Evolutionary conservation across 176 grass and related monocot species (phyloP).

Genomic region (Oryza glaberrima): DNA sequence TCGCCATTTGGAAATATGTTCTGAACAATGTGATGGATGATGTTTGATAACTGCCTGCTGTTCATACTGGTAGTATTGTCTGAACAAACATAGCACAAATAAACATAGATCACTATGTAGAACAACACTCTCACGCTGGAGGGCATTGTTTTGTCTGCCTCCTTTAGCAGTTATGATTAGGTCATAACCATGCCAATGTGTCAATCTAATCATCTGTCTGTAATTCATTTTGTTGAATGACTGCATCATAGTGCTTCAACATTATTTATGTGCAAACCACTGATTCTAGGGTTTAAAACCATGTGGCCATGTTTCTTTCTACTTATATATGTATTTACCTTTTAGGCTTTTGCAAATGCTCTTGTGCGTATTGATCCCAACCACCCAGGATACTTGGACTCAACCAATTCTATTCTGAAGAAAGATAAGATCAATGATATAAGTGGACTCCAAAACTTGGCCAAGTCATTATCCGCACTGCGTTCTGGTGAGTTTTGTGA

Average conservation of each 20-base stretch:
- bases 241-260: background rate
- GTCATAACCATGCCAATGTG: background rate
- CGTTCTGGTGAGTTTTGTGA: constrained; percentile 60
- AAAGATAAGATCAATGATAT: constrained; percentile 48
- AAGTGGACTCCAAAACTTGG: constrained; percentile 56
- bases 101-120: background rate
- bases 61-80: background rate
- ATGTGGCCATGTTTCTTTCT: no score
- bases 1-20: background rate
- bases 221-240: background rate
- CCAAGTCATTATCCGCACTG: constrained; percentile 64
- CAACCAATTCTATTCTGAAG: constrained; percentile 22
- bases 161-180: background rate
- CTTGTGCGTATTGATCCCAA: constrained; percentile 50
- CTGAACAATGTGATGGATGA: background rate
- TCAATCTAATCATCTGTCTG: background rate
- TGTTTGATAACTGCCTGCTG: background rate
- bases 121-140: background rate
- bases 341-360: constrained; percentile 78
- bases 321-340: background rate
- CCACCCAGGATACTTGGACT: constrained; percentile 11
- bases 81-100: constrained; percentile 5
- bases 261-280: background rate
- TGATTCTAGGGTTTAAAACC: constrained; percentile 2
- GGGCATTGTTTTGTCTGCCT: background rate